Percentiles rank a stretch among this genome's conserved stretches.
Evolutionary conservation across 1,139 yeast species (phyloP).

Genomic region (Spathaspora sp.): DNA sequence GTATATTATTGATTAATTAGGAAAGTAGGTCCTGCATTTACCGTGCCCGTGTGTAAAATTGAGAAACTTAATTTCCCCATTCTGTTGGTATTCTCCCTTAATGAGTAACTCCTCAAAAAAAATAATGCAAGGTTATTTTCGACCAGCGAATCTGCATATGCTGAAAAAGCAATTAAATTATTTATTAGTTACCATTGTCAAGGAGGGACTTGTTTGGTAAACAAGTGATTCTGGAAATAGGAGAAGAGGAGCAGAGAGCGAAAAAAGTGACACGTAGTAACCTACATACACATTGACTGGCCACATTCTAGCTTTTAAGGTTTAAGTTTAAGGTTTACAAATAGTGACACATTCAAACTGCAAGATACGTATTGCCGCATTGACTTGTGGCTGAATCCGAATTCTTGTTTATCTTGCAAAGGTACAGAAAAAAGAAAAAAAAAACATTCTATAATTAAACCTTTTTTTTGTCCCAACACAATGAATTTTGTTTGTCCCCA

Average conservation of each 20-base stretch:
- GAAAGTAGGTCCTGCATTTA: background rate
- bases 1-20: background rate
- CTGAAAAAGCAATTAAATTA: background rate
- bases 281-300: background rate
- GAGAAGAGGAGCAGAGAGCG: background rate
- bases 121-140: background rate
- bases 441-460: background rate
- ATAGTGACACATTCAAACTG: background rate
- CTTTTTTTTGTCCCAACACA: background rate
- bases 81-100: constrained; percentile 1
- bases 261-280: background rate
- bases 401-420: background rate
- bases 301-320: background rate
- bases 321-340: background rate
- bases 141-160: background rate
- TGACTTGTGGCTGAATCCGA: background rate
- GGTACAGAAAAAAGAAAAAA: background rate
- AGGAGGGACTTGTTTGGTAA: background rate
- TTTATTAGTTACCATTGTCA: background rate
- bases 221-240: background rate
- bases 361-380: background rate
- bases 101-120: constrained; percentile 1
- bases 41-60: background rate
- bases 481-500: background rate
- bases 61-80: background rate